Evolutionary conservation across 306 rosid genomes (phyloP).

Genomic region (Parietaria judaica): DNA sequence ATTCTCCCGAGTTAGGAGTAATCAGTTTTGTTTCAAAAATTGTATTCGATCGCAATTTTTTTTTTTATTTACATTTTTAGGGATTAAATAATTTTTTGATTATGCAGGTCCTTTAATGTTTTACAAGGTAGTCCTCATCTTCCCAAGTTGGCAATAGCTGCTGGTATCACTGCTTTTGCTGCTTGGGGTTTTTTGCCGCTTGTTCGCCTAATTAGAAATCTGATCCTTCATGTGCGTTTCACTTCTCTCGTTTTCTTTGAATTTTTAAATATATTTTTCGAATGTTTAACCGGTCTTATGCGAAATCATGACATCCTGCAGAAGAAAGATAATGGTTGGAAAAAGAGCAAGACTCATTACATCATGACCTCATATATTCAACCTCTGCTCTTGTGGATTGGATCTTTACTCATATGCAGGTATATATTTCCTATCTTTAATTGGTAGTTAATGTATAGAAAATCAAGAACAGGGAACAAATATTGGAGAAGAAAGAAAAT

Average conservation of each 20-base stretch:
- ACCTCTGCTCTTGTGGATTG: constrained; percentile 78
- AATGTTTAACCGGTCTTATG: not conserved
- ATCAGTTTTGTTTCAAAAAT: constrained; percentile 4
- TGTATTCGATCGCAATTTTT: not conserved
- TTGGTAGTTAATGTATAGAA: too few relatives aligned
- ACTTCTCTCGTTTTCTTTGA: constrained; percentile 4
- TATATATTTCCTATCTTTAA: constrained; percentile 16
- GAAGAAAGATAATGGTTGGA: constrained; percentile 76
- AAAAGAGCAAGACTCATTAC: constrained; percentile 60
- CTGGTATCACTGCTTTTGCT: constrained; percentile 57
- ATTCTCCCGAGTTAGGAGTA: too few relatives aligned
- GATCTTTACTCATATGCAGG: constrained; percentile 93
- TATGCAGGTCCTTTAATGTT: constrained; percentile 52
- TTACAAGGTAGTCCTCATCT: constrained; percentile 56
- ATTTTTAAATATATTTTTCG: not conserved
- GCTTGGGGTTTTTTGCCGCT: constrained; percentile 81
- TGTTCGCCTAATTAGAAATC: constrained; percentile 47
- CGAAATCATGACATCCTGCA: constrained; percentile 32
- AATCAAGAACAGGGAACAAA: too few relatives aligned
- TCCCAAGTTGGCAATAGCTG: constrained; percentile 58
- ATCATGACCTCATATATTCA: constrained; percentile 61
- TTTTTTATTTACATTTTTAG: constrained; percentile 7
- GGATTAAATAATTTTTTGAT: constrained; percentile 2
- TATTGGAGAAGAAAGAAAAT: not conserved
- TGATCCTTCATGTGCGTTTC: constrained; percentile 44